Evolutionary conservation across 2,329 filamentous ascomycete genomes (phyloP).

Genomic region (Sporothrix curviconia): DNA sequence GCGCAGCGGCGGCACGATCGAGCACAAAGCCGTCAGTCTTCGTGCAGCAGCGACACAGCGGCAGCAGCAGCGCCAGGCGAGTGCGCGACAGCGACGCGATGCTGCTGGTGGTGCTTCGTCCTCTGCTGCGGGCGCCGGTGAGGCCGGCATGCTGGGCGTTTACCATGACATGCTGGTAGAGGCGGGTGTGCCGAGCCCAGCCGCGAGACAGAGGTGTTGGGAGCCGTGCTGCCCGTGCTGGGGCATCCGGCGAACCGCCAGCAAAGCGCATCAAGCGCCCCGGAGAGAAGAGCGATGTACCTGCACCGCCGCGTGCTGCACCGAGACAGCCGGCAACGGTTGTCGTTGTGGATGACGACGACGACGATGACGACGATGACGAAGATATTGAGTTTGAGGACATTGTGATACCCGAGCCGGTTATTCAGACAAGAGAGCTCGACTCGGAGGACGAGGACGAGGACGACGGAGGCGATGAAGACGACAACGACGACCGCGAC

Average conservation of each 20-base stretch:
- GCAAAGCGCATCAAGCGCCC: slow-evolving; percentile 21
- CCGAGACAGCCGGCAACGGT: background rate
- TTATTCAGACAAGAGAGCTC: slow-evolving; percentile 20
- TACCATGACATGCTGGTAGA: slow-evolving; percentile 21
- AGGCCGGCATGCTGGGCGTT: slow-evolving; percentile 8
- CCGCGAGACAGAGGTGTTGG: background rate
- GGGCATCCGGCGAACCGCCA: slow-evolving; percentile 10
- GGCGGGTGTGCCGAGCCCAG: slow-evolving; percentile 11
- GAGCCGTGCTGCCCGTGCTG: background rate
- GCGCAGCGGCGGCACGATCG: slow-evolving; percentile 3
- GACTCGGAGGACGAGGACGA: slow-evolving; percentile 19
- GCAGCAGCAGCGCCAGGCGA: slow-evolving; percentile 5
- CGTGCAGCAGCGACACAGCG: slow-evolving; percentile 11
- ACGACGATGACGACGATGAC: slow-evolving; percentile 16
- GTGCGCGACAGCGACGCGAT: background rate
- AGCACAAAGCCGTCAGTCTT: slow-evolving; percentile 10
- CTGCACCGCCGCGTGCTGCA: background rate
- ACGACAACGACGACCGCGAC: slow-evolving; percentile 16
- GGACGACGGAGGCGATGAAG: slow-evolving; percentile 16
- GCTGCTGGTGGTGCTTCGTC: background rate
- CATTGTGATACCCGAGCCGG: slow-evolving; percentile 19
- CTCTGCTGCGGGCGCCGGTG: too few relatives aligned
- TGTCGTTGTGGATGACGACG: background rate
- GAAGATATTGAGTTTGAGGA: slow-evolving; percentile 21
- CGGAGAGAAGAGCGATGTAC: slow-evolving; percentile 13